phyloP scores from a whole-genome alignment of 164 flowering plant species.

The Magnolia changhungtana region DNA sequence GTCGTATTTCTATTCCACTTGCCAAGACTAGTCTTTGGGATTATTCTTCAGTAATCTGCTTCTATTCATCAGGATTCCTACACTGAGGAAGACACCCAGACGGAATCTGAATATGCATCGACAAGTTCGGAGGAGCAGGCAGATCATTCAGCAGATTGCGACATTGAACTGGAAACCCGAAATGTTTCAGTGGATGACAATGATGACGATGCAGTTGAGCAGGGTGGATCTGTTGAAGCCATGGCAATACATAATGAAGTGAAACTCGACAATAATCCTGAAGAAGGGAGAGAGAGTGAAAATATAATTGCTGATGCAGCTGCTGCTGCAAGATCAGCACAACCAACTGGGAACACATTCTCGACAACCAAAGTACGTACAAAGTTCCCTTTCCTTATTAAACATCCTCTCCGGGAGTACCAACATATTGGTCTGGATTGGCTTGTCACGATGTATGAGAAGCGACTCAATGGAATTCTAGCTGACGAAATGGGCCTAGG shows the following conservation, averaged over 20 bases:
- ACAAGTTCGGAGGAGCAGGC: conserved; percentile 43
- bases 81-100: conserved; percentile 29
- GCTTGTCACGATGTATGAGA: conserved; percentile 99
- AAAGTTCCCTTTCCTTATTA: conserved; percentile 90
- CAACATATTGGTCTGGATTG: conserved; percentile 99
- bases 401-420: conserved; percentile 91
- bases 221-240: conserved; percentile 24
- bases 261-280: conserved; percentile 25
- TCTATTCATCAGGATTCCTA: conserved; percentile 32
- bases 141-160: conserved; percentile 32
- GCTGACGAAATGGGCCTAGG: conserved; percentile 99
- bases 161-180: conserved; percentile 21
- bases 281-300: conserved; percentile 60
- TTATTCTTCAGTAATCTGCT: conserved; percentile 4
- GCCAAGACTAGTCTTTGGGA: neutral
- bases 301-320: conserved; percentile 94
- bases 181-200: conserved; percentile 18
- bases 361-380: conserved; percentile 94
- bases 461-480: conserved; percentile 91
- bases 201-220: conserved; percentile 17
- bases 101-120: conserved; percentile 52
- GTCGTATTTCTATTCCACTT: neutral
- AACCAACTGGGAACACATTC: conserved; percentile 97
- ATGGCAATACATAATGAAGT: conserved; percentile 27
- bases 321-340: conserved; percentile 97